Evolutionary conservation across 1,284 basidiomycete genomes (phyloP).

Genomic region (Calocybe gambosa): DNA sequence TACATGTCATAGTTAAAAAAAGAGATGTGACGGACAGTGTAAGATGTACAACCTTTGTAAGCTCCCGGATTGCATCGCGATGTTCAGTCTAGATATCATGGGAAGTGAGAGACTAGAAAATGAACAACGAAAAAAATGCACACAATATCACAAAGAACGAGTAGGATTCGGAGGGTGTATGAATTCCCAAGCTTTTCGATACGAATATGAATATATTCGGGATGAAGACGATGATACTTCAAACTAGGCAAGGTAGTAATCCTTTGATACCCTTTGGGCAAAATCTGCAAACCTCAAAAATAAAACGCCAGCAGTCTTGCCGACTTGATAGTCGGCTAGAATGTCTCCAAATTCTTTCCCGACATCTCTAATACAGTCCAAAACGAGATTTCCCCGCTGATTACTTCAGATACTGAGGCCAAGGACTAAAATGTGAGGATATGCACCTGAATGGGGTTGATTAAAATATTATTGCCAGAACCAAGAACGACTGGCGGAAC

Average conservation of each 20-base stretch:
- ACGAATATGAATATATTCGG: slow-evolving; percentile 91
- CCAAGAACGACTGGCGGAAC: slow-evolving; percentile 62
- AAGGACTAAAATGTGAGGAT: neutral
- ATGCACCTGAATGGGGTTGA: slow-evolving; percentile 48
- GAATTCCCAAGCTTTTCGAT: slow-evolving; percentile 81
- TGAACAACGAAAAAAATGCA: slow-evolving; percentile 10
- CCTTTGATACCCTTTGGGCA: neutral
- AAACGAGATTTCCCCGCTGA: slow-evolving; percentile 84
- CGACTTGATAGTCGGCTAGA: slow-evolving; percentile 91
- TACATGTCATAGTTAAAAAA: slow-evolving; percentile 7
- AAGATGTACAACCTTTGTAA: slow-evolving; percentile 67
- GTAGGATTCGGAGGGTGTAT: slow-evolving; percentile 83
- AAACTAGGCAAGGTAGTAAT: slow-evolving; percentile 46
- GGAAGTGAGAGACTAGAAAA: neutral
- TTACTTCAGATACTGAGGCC: neutral
- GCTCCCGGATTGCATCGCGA: slow-evolving; percentile 83
- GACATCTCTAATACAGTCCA: slow-evolving; percentile 81
- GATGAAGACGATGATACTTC: slow-evolving; percentile 93
- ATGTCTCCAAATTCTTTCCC: slow-evolving; percentile 96
- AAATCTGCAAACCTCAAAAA: slow-evolving; percentile 70
- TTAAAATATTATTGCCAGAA: slow-evolving; percentile 70
- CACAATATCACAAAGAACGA: slow-evolving; percentile 91
- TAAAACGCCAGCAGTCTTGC: slow-evolving; percentile 88
- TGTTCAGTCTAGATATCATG: slow-evolving; percentile 68
- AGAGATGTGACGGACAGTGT: slow-evolving; percentile 2